Base-by-base conservation (phyloP, 2,329 filamentous ascomycete genomes). In the Fusarium robinianum region DNA sequence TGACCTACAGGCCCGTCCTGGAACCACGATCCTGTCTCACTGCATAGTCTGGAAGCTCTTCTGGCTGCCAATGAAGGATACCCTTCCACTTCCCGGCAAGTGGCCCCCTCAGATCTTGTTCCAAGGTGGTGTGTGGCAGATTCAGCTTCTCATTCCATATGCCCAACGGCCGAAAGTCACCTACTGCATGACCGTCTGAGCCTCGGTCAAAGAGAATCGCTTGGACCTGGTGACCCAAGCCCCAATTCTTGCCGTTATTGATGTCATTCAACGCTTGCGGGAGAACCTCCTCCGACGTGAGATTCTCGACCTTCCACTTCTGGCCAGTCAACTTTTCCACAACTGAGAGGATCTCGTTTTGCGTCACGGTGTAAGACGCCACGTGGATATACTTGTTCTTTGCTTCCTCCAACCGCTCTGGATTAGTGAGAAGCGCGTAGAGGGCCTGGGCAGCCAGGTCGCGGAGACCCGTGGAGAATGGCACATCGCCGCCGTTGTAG, bases 361-460 rank as follows among this genome's bases (percentile, higher is more conserved):
- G 34, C 16, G 34, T 37, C 6, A 27, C 23, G n/a, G 34, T 37
- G 24, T 37, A 37, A 27, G 34, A 37, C 12, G 34, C 34, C 16
- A 37, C 22, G n/a, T 37, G 34, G 23, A 37, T 37, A 10, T 26
- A 37, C 34, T 37, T 24, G 23, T 37, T 37, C 23, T 37, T 37
- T 27, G 34, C 15, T 21, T 37, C 34, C 21, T 37, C 34, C 15
- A 37, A 19, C 34, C 34, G 24, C 31, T 30, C 24, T 6, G 39
- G 16, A 5, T 42, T 18, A 17, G 39, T 42, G 24, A 42, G 23
- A 22, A 42, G 39, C 30, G 30, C 24, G 24, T 22, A 42, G 22
- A 42, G 39, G 21, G 39, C 18, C 21, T 42, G 31, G n/a, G 29
- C 39, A 27, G 31, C 39, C 31, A 42, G 32, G 17, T 42, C 39